Evolutionary conservation across 2,329 filamentous ascomycete genomes (phyloP).

Genomic region (Coniochaeta pulveracea): DNA sequence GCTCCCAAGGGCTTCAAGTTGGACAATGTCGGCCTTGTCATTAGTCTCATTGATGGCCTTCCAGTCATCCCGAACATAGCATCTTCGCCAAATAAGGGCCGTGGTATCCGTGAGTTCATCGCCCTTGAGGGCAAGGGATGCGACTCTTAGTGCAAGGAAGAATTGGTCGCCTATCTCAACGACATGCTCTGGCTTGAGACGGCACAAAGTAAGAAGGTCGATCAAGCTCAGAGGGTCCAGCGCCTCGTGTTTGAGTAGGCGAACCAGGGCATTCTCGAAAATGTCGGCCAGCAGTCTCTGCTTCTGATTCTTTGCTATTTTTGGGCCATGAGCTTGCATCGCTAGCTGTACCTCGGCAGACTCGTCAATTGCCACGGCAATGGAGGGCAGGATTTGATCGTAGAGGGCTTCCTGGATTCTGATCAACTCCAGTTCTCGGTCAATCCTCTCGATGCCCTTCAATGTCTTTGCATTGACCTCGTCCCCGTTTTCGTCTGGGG

Average conservation of each 20-base stretch:
- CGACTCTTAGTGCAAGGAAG: conserved; percentile 57
- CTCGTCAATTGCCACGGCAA: conserved; percentile 65
- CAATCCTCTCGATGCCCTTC: conserved; percentile 37
- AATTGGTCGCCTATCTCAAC: conserved; percentile 60
- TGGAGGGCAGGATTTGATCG: conserved; percentile 54
- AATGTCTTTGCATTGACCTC: conserved; percentile 18
- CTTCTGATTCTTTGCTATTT: conserved; percentile 46
- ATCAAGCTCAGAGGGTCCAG: conserved; percentile 56
- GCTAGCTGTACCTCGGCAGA: conserved; percentile 68
- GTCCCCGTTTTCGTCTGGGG: conserved; percentile 10
- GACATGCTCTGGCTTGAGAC: conserved; percentile 28
- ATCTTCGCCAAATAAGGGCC: conserved; percentile 72
- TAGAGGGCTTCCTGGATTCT: conserved; percentile 73
- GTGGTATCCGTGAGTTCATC: conserved; percentile 48
- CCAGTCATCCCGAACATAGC: conserved; percentile 81
- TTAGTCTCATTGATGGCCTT: conserved; percentile 64
- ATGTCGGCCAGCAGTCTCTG: conserved; percentile 57
- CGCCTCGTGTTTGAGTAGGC: conserved; percentile 59
- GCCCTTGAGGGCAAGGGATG: conserved; percentile 39
- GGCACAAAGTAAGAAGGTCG: conserved; percentile 69
- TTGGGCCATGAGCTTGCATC: conserved; percentile 52
- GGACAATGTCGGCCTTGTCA: conserved; percentile 58
- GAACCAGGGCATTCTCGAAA: conserved; percentile 58
- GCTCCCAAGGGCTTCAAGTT: conserved; percentile 47
- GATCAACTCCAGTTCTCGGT: conserved; percentile 56